phyloP scores from a whole-genome alignment of 2,329 filamentous ascomycete genomes.

The Bipolaris zeicola region DNA sequence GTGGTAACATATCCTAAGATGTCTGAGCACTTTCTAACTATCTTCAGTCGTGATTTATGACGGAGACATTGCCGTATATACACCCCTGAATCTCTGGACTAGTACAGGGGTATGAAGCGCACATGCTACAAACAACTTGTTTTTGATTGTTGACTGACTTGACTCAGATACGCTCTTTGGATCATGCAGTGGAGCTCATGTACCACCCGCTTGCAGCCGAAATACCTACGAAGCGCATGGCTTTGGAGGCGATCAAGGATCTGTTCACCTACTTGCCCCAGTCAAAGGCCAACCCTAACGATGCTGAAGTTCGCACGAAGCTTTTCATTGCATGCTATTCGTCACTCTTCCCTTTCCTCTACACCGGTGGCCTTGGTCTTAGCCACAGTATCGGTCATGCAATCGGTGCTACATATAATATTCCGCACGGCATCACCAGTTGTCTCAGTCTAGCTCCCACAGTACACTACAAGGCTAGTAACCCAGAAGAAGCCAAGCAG shows the following conservation, averaged over 20 bases:
- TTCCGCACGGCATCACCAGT: slow-evolving; percentile 62
- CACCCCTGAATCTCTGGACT: slow-evolving; percentile 57
- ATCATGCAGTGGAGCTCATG: slow-evolving; percentile 61
- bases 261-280: slow-evolving; percentile 60
- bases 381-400: slow-evolving; percentile 58
- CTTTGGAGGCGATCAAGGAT: slow-evolving; percentile 54
- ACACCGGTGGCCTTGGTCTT: slow-evolving; percentile 58
- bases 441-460: slow-evolving; percentile 61
- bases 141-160: slow-evolving; percentile 8
- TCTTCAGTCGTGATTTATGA: slow-evolving; percentile 59
- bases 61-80: slow-evolving; percentile 57
- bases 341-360: slow-evolving; percentile 55
- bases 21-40: slow-evolving; percentile 18
- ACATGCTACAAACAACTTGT: too few species aligned
- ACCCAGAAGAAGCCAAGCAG: slow-evolving; percentile 54
- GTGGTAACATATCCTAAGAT: not conserved
- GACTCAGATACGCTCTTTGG: slow-evolving; percentile 55
- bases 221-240: slow-evolving; percentile 54
- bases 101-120: slow-evolving; percentile 52
- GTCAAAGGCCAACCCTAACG: slow-evolving; percentile 54
- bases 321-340: slow-evolving; percentile 61
- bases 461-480: slow-evolving; percentile 58
- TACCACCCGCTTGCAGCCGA: slow-evolving; percentile 61
- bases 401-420: slow-evolving; percentile 60
- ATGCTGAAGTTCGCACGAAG: slow-evolving; percentile 57